These are phyloP conservation scores for Rhytidiadelphus loreus DNA, from an alignment of 225 moss, liverwort and hornwort species.

Conservation along the genomic window DNA sequence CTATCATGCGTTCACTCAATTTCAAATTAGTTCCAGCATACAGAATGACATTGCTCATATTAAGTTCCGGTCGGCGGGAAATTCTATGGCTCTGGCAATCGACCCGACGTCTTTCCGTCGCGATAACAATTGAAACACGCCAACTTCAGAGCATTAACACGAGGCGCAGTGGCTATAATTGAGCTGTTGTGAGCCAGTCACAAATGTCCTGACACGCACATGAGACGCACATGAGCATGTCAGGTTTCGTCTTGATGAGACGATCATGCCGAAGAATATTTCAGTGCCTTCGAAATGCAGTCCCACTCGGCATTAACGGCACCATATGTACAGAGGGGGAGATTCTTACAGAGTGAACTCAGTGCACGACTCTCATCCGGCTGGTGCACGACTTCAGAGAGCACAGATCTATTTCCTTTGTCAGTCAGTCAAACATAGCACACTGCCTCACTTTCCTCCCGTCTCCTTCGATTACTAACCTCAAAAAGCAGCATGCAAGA, in stretches of 20 bases:
- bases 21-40: background rate
- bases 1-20: background rate
- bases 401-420: background rate
- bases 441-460: background rate
- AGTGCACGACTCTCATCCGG: background rate
- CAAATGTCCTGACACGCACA: constrained; percentile 15
- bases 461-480: background rate
- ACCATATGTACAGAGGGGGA: background rate
- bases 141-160: background rate
- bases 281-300: background rate
- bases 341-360: background rate
- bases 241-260: constrained; percentile 4
- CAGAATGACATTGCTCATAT: background rate
- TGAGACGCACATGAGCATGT: constrained; percentile 13
- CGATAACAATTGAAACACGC: background rate
- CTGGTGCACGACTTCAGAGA: background rate
- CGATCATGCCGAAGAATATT: background rate
- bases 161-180: background rate
- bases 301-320: background rate
- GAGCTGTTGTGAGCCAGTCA: background rate
- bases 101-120: background rate
- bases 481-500: background rate
- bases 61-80: background rate
- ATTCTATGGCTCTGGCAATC: background rate
- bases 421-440: background rate